Percentiles rank a stretch among this genome's conserved stretches.
Conservation (phyloP, 129 eudicot genomes). For the Chrysanthemum seticuspe region DNA sequence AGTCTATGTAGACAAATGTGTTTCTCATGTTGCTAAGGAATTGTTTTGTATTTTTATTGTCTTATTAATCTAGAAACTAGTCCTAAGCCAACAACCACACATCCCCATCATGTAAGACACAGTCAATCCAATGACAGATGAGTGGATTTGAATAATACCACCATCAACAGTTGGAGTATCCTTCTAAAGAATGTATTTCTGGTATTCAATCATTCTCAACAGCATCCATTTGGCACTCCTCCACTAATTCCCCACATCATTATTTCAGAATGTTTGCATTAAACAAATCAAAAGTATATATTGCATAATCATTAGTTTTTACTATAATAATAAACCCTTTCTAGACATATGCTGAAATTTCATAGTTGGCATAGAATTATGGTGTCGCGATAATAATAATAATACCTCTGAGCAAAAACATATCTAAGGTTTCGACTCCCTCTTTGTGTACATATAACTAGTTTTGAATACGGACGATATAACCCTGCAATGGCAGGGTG, state of each 20-base stretch:
- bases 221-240: conserved; percentile 20
- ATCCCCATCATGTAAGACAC: not conserved
- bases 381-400: not conserved
- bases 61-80: not conserved
- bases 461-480: conserved; percentile 5
- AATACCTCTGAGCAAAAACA: not conserved
- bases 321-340: conserved; percentile 12
- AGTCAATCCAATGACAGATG: conserved; percentile 20
- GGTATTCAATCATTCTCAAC: conserved; percentile 31
- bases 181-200: conserved; percentile 17
- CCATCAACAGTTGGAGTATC: not conserved
- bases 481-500: conserved; percentile 37
- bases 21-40: no score
- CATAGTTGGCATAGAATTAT: conserved; percentile 4
- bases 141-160: conserved; percentile 26
- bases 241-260: conserved; percentile 22
- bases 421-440: conserved; percentile 15
- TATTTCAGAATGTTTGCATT: conserved; percentile 15
- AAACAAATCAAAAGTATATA: conserved; percentile 28
- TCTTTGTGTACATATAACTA: conserved; percentile 16
- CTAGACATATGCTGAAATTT: conserved; percentile 11
- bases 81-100: conserved; percentile 30
- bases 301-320: conserved; percentile 15
- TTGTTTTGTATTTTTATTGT: not conserved
- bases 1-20: no score